Evolutionary conservation across 1,284 basidiomycete genomes (phyloP).

Genomic region (Sphaerobolus stellatus): DNA sequence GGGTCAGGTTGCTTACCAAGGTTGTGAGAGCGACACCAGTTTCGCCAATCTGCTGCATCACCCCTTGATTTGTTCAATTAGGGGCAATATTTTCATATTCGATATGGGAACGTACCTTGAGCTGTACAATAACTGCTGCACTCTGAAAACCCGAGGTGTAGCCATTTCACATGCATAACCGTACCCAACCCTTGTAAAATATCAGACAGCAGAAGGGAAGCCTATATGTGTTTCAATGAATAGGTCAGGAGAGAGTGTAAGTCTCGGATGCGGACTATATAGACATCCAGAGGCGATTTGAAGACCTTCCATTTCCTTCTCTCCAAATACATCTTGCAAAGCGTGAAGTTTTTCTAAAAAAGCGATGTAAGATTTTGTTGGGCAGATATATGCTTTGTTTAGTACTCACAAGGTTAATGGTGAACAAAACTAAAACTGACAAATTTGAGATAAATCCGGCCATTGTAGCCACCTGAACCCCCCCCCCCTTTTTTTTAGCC

Average conservation of each 20-base stretch:
- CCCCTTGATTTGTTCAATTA: conserved; percentile 21
- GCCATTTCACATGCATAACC: conserved; percentile 17
- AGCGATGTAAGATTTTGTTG: not conserved
- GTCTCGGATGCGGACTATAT: conserved; percentile 5
- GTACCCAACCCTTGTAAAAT: conserved; percentile 18
- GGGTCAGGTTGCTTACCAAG: not conserved
- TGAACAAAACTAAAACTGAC: conserved; percentile 5
- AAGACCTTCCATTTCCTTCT: conserved; percentile 7
- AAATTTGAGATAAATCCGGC: conserved; percentile 6
- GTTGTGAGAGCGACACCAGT: conserved; percentile 18
- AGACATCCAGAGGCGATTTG: conserved; percentile 10
- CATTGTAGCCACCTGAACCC: no score
- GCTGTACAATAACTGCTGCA: conserved; percentile 19
- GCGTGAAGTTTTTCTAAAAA: conserved; percentile 6
- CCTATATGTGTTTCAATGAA: not conserved
- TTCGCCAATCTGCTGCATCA: conserved; percentile 20
- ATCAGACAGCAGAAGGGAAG: conserved; percentile 17
- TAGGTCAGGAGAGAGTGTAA: not conserved
- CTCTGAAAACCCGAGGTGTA: conserved; percentile 11
- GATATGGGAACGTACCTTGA: no score
- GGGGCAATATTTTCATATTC: no score
- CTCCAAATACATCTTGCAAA: not conserved
- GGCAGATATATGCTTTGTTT: no score
- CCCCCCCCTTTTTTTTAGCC: no score
- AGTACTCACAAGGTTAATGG: not conserved